phyloP scores from a whole-genome alignment of 2,329 filamentous ascomycete species.

The Huntiella decipiens region DNA sequence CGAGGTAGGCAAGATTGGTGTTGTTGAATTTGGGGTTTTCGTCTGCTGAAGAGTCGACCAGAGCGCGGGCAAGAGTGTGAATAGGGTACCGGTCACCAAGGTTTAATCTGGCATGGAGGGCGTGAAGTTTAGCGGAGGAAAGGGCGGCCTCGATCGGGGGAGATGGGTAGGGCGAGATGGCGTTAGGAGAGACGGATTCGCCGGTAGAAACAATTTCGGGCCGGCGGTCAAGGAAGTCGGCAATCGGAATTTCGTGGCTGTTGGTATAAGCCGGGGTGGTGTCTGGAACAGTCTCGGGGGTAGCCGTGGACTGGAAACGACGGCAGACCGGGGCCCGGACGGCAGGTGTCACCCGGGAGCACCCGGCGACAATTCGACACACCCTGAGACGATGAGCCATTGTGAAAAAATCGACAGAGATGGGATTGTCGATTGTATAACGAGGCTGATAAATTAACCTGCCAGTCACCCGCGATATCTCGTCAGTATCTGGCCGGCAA shows the following conservation, averaged over 20 bases:
- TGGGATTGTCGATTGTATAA: too few relatives aligned
- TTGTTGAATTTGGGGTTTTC: constrained; percentile 72
- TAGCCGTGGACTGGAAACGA: constrained; percentile 20
- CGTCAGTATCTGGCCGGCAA: too few relatives aligned
- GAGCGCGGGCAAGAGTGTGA: constrained; percentile 65
- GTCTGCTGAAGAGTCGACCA: constrained; percentile 76
- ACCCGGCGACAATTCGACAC: too few relatives aligned
- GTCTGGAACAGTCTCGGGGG: constrained; percentile 12
- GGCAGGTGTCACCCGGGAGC: too few relatives aligned
- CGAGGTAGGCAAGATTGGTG: constrained; percentile 59
- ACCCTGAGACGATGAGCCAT: too few relatives aligned
- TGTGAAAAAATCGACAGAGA: too few relatives aligned
- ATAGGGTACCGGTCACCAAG: constrained; percentile 68
- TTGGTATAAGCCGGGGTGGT: constrained; percentile 12
- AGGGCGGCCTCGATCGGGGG: constrained; percentile 48
- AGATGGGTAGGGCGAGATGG: constrained; percentile 37
- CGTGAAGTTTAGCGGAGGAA: constrained; percentile 72
- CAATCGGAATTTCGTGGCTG: constrained; percentile 7
- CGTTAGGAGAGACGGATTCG: constrained; percentile 19
- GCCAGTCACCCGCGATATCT: too few relatives aligned
- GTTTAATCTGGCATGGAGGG: constrained; percentile 73
- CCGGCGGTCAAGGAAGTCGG: constrained; percentile 9
- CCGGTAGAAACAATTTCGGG: constrained; percentile 15
- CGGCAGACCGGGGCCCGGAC: too few relatives aligned
- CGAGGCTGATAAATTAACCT: too few relatives aligned